phyloP scores from a whole-genome alignment of 2,329 filamentous ascomycete genomes.

The Penicillium sp. region DNA sequence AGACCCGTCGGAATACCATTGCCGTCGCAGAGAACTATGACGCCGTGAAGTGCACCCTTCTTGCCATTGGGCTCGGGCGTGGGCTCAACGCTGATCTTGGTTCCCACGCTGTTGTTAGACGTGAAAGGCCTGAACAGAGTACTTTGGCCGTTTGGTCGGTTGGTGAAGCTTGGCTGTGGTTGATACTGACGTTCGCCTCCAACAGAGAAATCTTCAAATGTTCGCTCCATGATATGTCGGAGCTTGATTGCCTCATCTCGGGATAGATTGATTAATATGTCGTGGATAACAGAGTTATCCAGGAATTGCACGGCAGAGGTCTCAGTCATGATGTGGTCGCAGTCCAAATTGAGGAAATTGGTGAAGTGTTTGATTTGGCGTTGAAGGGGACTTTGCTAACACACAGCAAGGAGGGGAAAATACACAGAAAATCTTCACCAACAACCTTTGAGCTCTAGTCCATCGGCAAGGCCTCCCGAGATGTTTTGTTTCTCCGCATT shows the following conservation, averaged over 20 bases:
- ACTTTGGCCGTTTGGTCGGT: conserved; percentile 15
- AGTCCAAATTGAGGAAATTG: not conserved
- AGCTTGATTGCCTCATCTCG: not conserved
- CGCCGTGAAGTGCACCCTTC: conserved; percentile 34
- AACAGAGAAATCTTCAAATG: conserved; percentile 1
- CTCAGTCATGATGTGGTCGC: not conserved
- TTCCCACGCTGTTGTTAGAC: conserved; percentile 11
- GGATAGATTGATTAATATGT: conserved; percentile 4
- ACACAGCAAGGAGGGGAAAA: too few relatives aligned
- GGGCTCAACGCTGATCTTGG: conserved; percentile 15
- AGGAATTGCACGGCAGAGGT: conserved; percentile 1
- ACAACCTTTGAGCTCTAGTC: too few relatives aligned
- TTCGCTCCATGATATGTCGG: conserved; percentile 1
- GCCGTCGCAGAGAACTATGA: conserved; percentile 5
- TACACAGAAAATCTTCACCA: too few relatives aligned
- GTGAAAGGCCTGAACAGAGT: conserved; percentile 20
- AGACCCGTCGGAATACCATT: conserved; percentile 50
- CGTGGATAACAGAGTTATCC: not conserved
- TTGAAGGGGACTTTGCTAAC: too few relatives aligned
- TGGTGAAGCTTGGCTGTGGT: conserved; percentile 5
- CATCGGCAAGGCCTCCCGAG: not conserved
- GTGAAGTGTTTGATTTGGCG: too few relatives aligned
- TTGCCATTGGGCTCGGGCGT: conserved; percentile 48
- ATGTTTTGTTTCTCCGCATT: too few relatives aligned
- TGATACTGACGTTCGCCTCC: conserved; percentile 13